These are phyloP conservation scores for Cladosporium sp. DNA, from an alignment of 2,329 filamentous ascomycete genomes.

Conservation along the genomic window DNA sequence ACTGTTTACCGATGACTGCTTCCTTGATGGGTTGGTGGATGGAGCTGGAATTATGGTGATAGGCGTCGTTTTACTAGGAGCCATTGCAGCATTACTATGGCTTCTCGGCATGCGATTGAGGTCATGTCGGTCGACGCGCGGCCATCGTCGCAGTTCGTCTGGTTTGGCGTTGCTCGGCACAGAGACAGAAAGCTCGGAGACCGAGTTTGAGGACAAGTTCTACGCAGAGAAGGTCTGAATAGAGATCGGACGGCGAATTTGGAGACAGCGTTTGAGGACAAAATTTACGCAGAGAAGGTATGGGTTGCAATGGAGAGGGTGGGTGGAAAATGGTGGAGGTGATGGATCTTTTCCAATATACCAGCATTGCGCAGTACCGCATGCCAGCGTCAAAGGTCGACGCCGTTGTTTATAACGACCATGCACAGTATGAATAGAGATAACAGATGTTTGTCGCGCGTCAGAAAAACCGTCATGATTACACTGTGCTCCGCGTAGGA, in stretches of 20 bases:
- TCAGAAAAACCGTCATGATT: not conserved
- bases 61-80: not conserved
- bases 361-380: not conserved
- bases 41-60: not conserved
- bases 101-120: not conserved
- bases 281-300: not conserved
- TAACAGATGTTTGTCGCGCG: not conserved
- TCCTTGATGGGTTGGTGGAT: not conserved
- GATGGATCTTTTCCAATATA: not conserved
- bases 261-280: no score
- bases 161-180: not conserved
- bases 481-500: not conserved
- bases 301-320: not conserved
- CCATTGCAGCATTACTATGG: not conserved
- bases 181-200: not conserved
- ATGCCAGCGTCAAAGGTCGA: not conserved
- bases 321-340: not conserved
- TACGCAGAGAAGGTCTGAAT: not conserved
- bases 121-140: not conserved
- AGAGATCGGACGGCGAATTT: not conserved
- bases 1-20: slow-evolving; percentile 8
- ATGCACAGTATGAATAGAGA: not conserved
- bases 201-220: not conserved
- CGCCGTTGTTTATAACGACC: not conserved
- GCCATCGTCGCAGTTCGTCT: not conserved